Evolutionary conservation across 352 stramenopile genomes (phyloP).

Genomic region (Phytophthora citricola): DNA sequence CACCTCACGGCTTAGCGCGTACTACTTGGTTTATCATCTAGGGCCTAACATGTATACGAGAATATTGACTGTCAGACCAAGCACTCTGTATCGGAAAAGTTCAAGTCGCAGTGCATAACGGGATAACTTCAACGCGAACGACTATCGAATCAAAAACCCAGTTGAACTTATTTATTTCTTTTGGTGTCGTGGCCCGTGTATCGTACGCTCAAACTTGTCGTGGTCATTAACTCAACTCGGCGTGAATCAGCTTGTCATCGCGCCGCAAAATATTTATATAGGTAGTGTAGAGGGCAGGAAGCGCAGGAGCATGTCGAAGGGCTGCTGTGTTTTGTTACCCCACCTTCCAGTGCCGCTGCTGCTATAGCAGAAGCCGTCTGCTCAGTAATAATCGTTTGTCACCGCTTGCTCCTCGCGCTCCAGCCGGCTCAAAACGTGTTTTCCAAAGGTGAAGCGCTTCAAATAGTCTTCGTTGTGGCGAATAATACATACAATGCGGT

Average conservation of each 20-base stretch:
- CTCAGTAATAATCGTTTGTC: constrained; percentile 42
- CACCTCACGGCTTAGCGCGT: background rate
- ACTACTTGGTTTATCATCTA: no score
- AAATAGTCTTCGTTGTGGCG: constrained; percentile 91
- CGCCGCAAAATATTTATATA: constrained; percentile 58
- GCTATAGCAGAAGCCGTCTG: constrained; percentile 13
- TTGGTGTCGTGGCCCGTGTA: constrained; percentile 39
- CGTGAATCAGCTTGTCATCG: constrained; percentile 26
- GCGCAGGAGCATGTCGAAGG: constrained; percentile 34
- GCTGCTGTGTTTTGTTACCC: constrained; percentile 26
- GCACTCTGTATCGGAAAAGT: no score
- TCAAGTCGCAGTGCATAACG: background rate
- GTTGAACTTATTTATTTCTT: constrained; percentile 39
- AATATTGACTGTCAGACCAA: no score
- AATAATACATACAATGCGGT: constrained; percentile 92
- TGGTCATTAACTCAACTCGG: constrained; percentile 38
- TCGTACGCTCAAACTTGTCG: constrained; percentile 44
- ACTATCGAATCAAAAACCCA: constrained; percentile 20
- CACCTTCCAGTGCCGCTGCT: constrained; percentile 18
- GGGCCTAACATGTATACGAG: no score
- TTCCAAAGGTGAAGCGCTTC: constrained; percentile 93
- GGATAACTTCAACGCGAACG: background rate
- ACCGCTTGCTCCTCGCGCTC: constrained; percentile 38
- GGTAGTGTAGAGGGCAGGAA: constrained; percentile 38
- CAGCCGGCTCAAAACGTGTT: constrained; percentile 89